Conservation (phyloP, 305 asterid species). For the Withania somnifera region DNA sequence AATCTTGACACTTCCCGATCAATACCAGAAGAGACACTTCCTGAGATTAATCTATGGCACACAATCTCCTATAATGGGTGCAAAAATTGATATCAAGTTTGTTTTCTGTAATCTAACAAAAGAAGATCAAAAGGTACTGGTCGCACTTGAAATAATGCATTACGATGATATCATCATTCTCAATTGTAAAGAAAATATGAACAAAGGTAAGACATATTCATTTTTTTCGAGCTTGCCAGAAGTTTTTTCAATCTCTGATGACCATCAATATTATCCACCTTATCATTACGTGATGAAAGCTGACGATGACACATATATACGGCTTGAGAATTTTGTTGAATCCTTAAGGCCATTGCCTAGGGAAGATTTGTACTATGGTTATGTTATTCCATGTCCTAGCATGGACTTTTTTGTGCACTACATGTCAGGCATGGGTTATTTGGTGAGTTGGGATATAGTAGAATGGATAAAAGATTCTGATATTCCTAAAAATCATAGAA, state of each 20-base stretch:
- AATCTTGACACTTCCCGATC: constrained; percentile 76
- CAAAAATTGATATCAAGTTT: constrained; percentile 57
- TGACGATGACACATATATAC: constrained; percentile 61
- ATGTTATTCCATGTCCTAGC: constrained; percentile 75
- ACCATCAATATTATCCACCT: constrained; percentile 34
- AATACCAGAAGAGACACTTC: constrained; percentile 73
- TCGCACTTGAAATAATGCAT: constrained; percentile 79
- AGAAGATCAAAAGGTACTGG: constrained; percentile 65
- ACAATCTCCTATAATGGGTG: constrained; percentile 29
- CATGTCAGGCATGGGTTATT: constrained; percentile 95
- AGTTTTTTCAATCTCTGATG: constrained; percentile 18
- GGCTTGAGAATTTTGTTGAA: constrained; percentile 49
- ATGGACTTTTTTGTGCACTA: constrained; percentile 79
- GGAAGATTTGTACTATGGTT: constrained; percentile 68
- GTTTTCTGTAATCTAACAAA: constrained; percentile 86
- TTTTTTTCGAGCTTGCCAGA: constrained; percentile 73
- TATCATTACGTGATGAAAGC: constrained; percentile 82
- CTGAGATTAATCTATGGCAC: constrained; percentile 79
- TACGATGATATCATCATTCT: constrained; percentile 75
- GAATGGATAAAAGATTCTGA: constrained; percentile 72
- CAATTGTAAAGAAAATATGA: constrained; percentile 73
- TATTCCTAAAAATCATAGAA: constrained; percentile 45
- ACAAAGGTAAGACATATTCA: constrained; percentile 75
- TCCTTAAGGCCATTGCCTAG: constrained; percentile 52
- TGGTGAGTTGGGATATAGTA: constrained; percentile 80